A percentile compares a stretch with the other conserved stretches of the same genome.
phyloP scores from a whole-genome alignment of 768 basidiomycete genomes.

The Mycena crocata region DNA sequence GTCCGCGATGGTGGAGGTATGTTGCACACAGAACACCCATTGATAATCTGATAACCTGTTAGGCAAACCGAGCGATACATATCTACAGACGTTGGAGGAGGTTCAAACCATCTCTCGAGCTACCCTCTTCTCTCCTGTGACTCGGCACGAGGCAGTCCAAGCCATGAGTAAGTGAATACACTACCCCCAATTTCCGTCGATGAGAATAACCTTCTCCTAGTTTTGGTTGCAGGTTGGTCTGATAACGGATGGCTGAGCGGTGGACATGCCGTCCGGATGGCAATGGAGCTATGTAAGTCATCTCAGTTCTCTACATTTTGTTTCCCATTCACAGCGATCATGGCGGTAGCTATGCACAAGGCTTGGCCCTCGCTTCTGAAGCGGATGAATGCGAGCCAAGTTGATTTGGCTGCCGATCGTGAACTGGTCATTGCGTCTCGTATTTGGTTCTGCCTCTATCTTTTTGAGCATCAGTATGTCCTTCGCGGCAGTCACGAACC shows the following conservation, averaged over 20 bases:
- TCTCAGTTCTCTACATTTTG: not conserved
- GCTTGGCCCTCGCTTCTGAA: constrained; percentile 88
- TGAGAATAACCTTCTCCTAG: constrained; percentile 50
- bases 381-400: constrained; percentile 79
- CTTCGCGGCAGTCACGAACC: not conserved
- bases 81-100: constrained; percentile 81
- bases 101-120: constrained; percentile 88
- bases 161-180: constrained; percentile 80
- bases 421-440: constrained; percentile 85
- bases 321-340: constrained; percentile 3
- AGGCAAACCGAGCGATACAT: constrained; percentile 83
- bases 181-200: not conserved
- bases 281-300: constrained; percentile 87
- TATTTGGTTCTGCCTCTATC: constrained; percentile 93
- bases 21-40: constrained; percentile 30
- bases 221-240: constrained; percentile 93
- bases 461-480: constrained; percentile 93
- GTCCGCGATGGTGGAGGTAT: constrained; percentile 91
- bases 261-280: constrained; percentile 97
- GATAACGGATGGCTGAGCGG: constrained; percentile 96
- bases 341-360: constrained; percentile 80
- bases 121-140: constrained; percentile 88
- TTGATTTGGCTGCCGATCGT: constrained; percentile 71
- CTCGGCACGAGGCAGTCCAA: constrained; percentile 89
- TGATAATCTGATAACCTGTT: constrained; percentile 32